Evolutionary conservation across 176 grass and related monocot genomes (phyloP), one percentile per base, ranked within the genome.

Genomic region (Raddia guianensis): DNA sequence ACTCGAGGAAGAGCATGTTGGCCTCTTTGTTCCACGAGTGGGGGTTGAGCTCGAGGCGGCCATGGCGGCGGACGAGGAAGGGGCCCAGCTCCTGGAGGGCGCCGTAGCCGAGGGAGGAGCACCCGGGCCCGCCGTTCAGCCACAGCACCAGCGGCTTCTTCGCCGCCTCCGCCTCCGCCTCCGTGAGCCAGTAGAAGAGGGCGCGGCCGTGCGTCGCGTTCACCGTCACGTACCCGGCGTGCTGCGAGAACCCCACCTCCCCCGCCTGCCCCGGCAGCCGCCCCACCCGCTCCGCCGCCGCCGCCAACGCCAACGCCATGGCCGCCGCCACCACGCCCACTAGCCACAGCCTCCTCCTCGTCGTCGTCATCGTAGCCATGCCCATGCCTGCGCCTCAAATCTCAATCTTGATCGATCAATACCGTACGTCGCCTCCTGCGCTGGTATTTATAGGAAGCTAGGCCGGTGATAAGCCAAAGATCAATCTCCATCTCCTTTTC

Each of bases 101-200:
- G 19, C 92, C 89, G 2, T 82, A 91, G 7, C 92, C 92, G 33
- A 94, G 12, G 0, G 92, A 94, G 47, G 92, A 94, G 86, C 92
- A 94, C 2, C 92, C 89, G 4, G 89, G 92, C 2, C 90, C 90
- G 87, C 90, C 90, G 76, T 92, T 92, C 20, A 92, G 49, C 90
- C 90, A 92, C 3, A 94, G 88, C 18, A 97, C 49, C 32, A 97
- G 77, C 1, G 94, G 94, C 27, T 27, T 27, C 27, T 27, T 27
- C 27, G 27, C 27, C 27, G 27, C 27, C 27, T 27, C 27, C 27
- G 27, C 27, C 27, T 27, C 27, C 27, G 27, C 94, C 86, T 97
- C 94, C 55, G 93, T 89, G 77, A 97, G 91, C 94, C 94, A 97
- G 82, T 97, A 97, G 83, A 97, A 97, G 69, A 93, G 94, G 0